A percentile compares a stretch with the other conserved stretches of the same genome.
Conservation (phyloP, 2,329 filamentous ascomycete genomes). For the Verticillium tricorpus region DNA sequence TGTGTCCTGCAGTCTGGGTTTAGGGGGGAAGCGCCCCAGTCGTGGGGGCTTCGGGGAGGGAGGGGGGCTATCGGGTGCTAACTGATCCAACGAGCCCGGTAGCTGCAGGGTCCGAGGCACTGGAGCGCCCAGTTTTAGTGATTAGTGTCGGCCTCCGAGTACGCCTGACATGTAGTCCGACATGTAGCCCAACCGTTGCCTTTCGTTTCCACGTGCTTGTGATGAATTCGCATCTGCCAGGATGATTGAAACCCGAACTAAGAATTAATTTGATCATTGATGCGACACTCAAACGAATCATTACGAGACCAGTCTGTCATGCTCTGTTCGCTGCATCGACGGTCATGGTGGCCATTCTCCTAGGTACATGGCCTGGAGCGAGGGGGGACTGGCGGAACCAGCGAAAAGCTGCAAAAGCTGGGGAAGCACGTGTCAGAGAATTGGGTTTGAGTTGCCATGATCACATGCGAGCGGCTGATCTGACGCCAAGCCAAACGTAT, state of each 20-base stretch:
- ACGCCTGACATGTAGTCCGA: background rate
- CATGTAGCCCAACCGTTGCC: background rate
- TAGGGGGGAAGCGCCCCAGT: background rate
- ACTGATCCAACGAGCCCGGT: background rate
- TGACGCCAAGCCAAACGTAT: slow-evolving; percentile 3
- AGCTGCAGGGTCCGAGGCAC: slow-evolving; percentile 13
- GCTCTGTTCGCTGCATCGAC: background rate
- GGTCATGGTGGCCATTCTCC: background rate
- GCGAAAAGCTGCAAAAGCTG: background rate
- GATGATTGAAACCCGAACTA: background rate
- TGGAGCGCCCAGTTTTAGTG: background rate
- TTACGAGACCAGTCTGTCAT: background rate
- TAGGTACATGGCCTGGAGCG: background rate
- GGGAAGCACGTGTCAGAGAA: slow-evolving; percentile 14
- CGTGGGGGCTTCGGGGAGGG: background rate
- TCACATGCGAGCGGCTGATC: slow-evolving; percentile 13
- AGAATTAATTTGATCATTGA: background rate
- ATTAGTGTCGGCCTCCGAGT: background rate
- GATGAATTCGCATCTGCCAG: background rate
- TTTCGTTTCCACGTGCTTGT: background rate
- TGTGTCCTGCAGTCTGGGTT: background rate
- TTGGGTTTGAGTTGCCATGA: slow-evolving; percentile 3
- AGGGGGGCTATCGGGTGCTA: background rate
- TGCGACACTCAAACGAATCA: background rate
- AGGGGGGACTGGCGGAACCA: background rate